Percentiles rank a stretch among this genome's conserved stretches.
Conservation (phyloP, 2,329 filamentous ascomycete genomes). For the Gremmenia infestans region DNA sequence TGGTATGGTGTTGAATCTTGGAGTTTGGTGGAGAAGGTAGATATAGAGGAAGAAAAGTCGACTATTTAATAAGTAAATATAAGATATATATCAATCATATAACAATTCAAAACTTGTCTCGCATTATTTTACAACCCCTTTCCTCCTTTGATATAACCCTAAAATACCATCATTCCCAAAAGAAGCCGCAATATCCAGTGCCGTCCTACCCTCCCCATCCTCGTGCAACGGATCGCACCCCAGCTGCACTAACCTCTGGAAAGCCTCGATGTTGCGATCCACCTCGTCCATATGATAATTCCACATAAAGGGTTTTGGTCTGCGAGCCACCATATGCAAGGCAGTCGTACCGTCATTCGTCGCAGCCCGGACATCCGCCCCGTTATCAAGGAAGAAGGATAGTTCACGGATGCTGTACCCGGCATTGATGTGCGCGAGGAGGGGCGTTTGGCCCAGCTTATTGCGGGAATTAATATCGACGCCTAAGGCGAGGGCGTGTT, state of each 20-base stretch:
- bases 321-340: background rate
- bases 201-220: constrained; percentile 13
- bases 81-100: too few relatives aligned
- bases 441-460: background rate
- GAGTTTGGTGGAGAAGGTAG: too few relatives aligned
- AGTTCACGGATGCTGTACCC: background rate
- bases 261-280: background rate
- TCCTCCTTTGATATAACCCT: constrained; percentile 11
- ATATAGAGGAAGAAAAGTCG: too few relatives aligned
- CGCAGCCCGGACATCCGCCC: background rate
- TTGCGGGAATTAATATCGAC: constrained; percentile 13
- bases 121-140: background rate
- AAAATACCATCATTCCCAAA: constrained; percentile 13
- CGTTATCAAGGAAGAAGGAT: background rate
- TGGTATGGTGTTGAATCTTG: too few relatives aligned
- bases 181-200: constrained; percentile 14
- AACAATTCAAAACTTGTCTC: too few relatives aligned
- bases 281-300: background rate
- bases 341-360: background rate
- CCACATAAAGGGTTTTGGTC: background rate
- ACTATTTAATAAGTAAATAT: too few relatives aligned
- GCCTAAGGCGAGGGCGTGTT: constrained; percentile 1
- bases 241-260: constrained; percentile 1
- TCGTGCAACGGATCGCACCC: constrained; percentile 12
- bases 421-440: constrained; percentile 1